phyloP scores from a whole-genome alignment of 306 rosid genomes.

The Pterocarpus santalinus region DNA sequence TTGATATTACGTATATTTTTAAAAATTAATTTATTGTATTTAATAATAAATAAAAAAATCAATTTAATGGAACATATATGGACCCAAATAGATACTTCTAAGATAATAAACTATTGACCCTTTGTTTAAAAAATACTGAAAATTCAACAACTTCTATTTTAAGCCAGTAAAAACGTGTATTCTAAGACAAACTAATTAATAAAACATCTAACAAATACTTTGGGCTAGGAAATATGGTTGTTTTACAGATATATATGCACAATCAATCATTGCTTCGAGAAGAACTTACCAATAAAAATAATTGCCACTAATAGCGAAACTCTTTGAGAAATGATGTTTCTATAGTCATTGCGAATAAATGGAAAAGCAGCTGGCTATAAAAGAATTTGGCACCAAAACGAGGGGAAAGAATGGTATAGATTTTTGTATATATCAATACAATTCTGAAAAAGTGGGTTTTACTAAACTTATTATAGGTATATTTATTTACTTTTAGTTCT shows the following conservation, averaged over 20 bases:
- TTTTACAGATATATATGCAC: not conserved
- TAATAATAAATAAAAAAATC: too few relatives aligned
- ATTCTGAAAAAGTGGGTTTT: too few relatives aligned
- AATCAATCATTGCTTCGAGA: constrained; percentile 30
- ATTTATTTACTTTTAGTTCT: too few relatives aligned
- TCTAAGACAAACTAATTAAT: constrained; percentile 29
- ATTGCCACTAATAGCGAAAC: not conserved
- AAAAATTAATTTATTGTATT: too few relatives aligned
- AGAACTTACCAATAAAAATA: not conserved
- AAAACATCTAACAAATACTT: constrained; percentile 9
- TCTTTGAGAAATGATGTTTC: not conserved
- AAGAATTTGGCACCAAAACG: not conserved
- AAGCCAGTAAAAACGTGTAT: constrained; percentile 7
- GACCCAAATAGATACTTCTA: not conserved
- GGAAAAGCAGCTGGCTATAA: not conserved
- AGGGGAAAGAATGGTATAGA: not conserved
- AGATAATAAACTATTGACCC: not conserved
- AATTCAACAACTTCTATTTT: constrained; percentile 25
- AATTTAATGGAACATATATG: too few relatives aligned
- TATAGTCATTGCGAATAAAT: not conserved
- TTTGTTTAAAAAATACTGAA: not conserved
- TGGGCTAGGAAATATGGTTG: not conserved
- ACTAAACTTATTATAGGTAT: too few relatives aligned
- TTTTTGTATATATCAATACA: too few relatives aligned
- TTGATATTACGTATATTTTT: too few relatives aligned